These are phyloP conservation scores for Diplodia corticola DNA, from an alignment of 2,329 filamentous ascomycete species.

Conservation along the genomic window DNA sequence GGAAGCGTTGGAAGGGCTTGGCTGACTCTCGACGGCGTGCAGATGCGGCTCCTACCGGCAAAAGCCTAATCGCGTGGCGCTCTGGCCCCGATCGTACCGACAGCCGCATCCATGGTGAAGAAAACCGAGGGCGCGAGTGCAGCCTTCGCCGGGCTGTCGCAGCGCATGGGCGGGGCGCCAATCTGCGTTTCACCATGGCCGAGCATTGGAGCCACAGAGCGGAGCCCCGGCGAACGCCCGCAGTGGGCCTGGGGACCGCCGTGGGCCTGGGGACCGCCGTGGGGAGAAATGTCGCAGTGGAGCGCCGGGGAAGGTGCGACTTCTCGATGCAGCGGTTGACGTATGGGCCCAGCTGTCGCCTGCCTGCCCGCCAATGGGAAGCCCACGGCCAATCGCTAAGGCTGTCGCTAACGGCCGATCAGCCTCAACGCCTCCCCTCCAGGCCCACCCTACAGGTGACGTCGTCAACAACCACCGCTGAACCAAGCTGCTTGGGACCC, in stretches of 20 bases:
- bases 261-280: conserved; percentile 19
- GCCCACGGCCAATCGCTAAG: background rate
- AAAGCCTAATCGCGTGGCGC: conserved; percentile 3
- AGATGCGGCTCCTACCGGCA: conserved; percentile 11
- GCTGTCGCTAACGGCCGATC: background rate
- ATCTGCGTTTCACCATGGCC: background rate
- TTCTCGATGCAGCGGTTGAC: conserved; percentile 12
- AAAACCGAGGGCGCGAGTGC: background rate
- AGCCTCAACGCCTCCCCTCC: conserved; percentile 6
- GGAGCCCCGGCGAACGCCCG: conserved; percentile 8
- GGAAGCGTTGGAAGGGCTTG: conserved; percentile 6
- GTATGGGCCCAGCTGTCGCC: background rate
- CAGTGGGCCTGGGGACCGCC: conserved; percentile 14
- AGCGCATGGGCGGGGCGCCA: background rate
- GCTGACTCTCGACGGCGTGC: conserved; percentile 7
- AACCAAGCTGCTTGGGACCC: background rate
- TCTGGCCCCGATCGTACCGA: conserved; percentile 9
- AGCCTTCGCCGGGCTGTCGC: background rate
- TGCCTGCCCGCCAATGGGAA: conserved; percentile 3
- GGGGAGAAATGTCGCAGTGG: conserved; percentile 19
- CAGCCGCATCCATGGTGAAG: background rate
- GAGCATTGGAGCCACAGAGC: background rate
- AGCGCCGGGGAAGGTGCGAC: background rate
- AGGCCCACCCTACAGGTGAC: conserved; percentile 6
- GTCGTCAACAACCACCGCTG: background rate